Conservation (phyloP, 2,329 filamentous ascomycete genomes). For the Trichophyton verrucosum region DNA sequence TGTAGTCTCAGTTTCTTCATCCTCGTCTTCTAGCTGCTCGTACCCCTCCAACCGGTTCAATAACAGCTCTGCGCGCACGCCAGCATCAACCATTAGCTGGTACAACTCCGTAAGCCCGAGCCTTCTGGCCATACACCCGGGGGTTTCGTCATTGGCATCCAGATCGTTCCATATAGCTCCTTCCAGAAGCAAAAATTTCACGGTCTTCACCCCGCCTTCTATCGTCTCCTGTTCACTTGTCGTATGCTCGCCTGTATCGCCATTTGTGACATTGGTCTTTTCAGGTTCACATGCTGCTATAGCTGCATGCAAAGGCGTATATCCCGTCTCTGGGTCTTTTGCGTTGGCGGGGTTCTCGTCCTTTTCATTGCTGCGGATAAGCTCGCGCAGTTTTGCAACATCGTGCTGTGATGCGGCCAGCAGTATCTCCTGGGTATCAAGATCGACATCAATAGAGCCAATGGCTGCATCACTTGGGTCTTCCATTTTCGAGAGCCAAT, state of each 20-base stretch:
- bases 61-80: constrained; percentile 78
- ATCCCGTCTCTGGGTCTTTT: constrained; percentile 73
- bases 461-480: constrained; percentile 1
- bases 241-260: constrained; percentile 16
- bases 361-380: constrained; percentile 46
- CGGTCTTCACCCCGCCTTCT: constrained; percentile 52
- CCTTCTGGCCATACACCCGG: constrained; percentile 67
- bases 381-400: constrained; percentile 51
- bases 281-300: constrained; percentile 57
- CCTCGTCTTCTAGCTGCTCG: constrained; percentile 48
- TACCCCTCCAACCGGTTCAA: constrained; percentile 74
- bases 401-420: constrained; percentile 57
- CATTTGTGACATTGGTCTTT: constrained; percentile 16
- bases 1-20: constrained; percentile 5
- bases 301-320: constrained; percentile 78
- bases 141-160: constrained; percentile 74
- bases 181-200: constrained; percentile 67
- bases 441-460: constrained; percentile 21
- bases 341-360: constrained; percentile 51
- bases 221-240: constrained; percentile 27
- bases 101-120: constrained; percentile 62
- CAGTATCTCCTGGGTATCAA: constrained; percentile 47
- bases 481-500: neutral
- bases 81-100: constrained; percentile 72
- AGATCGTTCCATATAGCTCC: constrained; percentile 98